These are phyloP conservation scores for Acanthochlamys bracteata DNA, from an alignment of 106 monocot species.

Conservation along the genomic window DNA sequence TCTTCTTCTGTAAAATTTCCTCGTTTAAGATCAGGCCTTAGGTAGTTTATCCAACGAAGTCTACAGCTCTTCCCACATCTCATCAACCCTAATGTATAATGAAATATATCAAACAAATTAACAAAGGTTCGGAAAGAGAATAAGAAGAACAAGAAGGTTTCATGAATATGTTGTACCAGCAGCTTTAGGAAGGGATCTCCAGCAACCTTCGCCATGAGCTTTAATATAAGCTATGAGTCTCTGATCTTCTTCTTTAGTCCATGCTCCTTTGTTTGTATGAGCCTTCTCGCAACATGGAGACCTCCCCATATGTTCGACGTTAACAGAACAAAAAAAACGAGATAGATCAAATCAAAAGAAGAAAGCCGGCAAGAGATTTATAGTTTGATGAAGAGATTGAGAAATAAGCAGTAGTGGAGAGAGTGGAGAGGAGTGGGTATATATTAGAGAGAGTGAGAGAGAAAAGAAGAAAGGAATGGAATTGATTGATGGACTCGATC, in stretches of 20 bases:
- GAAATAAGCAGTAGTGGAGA: neutral
- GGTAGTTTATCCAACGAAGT: slow-evolving; percentile 95
- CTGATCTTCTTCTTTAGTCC: slow-evolving; percentile 92
- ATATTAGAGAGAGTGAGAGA: neutral
- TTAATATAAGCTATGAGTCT: slow-evolving; percentile 76
- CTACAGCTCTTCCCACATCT: slow-evolving; percentile 93
- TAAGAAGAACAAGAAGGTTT: neutral
- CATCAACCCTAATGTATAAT: slow-evolving; percentile 35
- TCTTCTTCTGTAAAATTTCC: slow-evolving; percentile 91
- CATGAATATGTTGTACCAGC: slow-evolving; percentile 30
- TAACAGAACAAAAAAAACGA: neutral
- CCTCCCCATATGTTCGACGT: slow-evolving; percentile 45
- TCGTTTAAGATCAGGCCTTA: slow-evolving; percentile 83
- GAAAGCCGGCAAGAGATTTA: neutral
- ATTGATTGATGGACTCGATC: neutral
- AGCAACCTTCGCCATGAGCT: slow-evolving; percentile 77
- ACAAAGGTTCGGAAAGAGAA: neutral
- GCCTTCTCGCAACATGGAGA: slow-evolving; percentile 95
- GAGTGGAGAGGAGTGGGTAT: neutral
- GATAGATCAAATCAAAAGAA: neutral
- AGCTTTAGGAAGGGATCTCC: slow-evolving; percentile 88
- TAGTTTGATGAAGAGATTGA: neutral
- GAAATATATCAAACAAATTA: slow-evolving; percentile 1
- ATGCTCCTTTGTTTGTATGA: slow-evolving; percentile 95
- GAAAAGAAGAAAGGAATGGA: neutral